These are phyloP conservation scores for Saitozyma podzolica DNA, from an alignment of 768 basidiomycete genomes.

Conservation along the genomic window DNA sequence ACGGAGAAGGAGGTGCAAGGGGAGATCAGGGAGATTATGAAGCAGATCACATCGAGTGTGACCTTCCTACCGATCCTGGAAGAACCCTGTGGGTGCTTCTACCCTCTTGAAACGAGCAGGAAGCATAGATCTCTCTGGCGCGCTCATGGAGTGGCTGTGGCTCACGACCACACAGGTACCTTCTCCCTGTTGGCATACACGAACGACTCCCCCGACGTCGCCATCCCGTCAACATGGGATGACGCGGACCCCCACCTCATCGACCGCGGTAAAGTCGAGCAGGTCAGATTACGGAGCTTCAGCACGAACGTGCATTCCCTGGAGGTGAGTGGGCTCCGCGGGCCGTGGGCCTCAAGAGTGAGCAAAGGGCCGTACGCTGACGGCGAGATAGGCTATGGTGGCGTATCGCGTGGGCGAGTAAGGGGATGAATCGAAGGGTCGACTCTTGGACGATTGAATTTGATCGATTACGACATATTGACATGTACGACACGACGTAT, in stretches of 20 bases:
- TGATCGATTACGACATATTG: not conserved
- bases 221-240: slow-evolving; percentile 93
- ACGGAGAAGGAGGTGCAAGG: slow-evolving; percentile 78
- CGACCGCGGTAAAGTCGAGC: slow-evolving; percentile 74
- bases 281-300: slow-evolving; percentile 87
- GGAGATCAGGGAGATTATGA: slow-evolving; percentile 95
- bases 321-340: slow-evolving; percentile 41
- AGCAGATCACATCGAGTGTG: slow-evolving; percentile 95
- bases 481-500: too few species aligned
- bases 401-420: slow-evolving; percentile 90
- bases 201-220: slow-evolving; percentile 70
- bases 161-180: slow-evolving; percentile 57
- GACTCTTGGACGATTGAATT: not conserved
- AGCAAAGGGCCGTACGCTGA: not conserved
- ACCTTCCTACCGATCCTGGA: slow-evolving; percentile 95
- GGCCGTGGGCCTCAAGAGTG: not conserved
- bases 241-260: slow-evolving; percentile 91
- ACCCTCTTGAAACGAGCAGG: too few species aligned
- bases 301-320: slow-evolving; percentile 97
- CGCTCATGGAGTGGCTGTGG: not conserved
- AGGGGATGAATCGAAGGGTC: not conserved
- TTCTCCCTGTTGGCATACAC: slow-evolving; percentile 99
- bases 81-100: slow-evolving; percentile 59
- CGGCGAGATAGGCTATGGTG: slow-evolving; percentile 76
- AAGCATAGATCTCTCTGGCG: too few species aligned